A percentile compares a stretch with the other conserved stretches of the same genome.
Evolutionary conservation across 352 stramenopile species (phyloP).

Genomic region (Aphanomyces euteiches): DNA sequence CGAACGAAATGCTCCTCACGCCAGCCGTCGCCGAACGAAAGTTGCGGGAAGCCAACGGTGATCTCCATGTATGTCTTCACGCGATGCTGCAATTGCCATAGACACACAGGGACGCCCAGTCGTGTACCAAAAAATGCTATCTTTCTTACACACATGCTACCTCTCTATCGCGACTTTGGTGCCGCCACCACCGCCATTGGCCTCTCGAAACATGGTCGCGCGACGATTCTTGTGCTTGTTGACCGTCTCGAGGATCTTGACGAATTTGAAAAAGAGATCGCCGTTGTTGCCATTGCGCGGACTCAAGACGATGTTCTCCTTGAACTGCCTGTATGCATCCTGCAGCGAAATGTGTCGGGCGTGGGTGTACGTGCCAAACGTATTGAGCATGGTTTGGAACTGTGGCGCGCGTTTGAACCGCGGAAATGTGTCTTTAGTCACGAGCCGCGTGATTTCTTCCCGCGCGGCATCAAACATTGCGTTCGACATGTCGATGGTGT

Average conservation of each 20-base stretch:
- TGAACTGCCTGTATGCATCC: constrained; percentile 24
- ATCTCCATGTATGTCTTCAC: constrained; percentile 67
- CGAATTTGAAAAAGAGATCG: background rate
- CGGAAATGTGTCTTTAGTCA: constrained; percentile 76
- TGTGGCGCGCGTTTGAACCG: constrained; percentile 70
- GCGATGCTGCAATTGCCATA: constrained; percentile 42
- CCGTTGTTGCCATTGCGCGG: constrained; percentile 14
- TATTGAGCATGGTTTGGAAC: constrained; percentile 63
- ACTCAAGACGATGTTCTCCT: constrained; percentile 29
- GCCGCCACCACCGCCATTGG: constrained; percentile 6
- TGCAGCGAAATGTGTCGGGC: constrained; percentile 13
- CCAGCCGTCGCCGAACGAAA: constrained; percentile 75
- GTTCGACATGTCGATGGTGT: constrained; percentile 16
- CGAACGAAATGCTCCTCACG: constrained; percentile 73
- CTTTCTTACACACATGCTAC: constrained; percentile 27
- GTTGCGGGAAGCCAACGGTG: constrained; percentile 67
- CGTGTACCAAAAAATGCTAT: constrained; percentile 12
- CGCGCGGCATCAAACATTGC: constrained; percentile 57
- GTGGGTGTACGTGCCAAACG: constrained; percentile 34
- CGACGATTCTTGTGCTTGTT: constrained; percentile 29
- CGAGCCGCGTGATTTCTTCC: constrained; percentile 76
- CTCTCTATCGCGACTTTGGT: constrained; percentile 32
- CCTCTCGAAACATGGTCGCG: constrained; percentile 7
- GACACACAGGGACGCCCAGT: constrained; percentile 23
- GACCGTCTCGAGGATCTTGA: constrained; percentile 27